These are phyloP conservation scores for Zygoascus bituminiphila DNA, from an alignment of 805 yeast species.

Conservation along the genomic window DNA sequence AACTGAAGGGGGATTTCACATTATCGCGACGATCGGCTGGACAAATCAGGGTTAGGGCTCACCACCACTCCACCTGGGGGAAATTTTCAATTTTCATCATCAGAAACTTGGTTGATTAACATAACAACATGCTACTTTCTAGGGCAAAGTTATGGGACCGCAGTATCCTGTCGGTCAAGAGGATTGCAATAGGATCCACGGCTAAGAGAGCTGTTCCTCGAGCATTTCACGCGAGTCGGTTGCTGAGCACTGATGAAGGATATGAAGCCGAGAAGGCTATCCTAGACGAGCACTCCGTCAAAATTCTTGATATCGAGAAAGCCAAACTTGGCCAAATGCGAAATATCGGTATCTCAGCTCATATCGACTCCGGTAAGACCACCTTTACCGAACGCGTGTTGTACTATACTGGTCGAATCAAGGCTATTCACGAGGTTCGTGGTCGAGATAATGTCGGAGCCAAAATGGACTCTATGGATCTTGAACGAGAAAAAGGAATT, in stretches of 20 bases:
- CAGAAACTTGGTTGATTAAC: neutral
- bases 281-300: constrained; percentile 20
- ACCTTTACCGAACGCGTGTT: constrained; percentile 96
- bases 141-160: neutral
- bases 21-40: too few relatives aligned
- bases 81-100: neutral
- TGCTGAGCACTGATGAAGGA: neutral
- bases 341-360: constrained; percentile 96
- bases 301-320: constrained; percentile 27
- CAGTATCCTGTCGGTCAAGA: too few relatives aligned
- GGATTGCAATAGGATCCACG: too few relatives aligned
- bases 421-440: constrained; percentile 91
- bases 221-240: neutral
- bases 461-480: constrained; percentile 98
- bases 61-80: too few relatives aligned
- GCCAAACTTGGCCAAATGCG: constrained; percentile 54
- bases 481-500: constrained; percentile 97
- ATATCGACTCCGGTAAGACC: constrained; percentile 96
- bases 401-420: constrained; percentile 93
- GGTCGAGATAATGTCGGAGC: constrained; percentile 98
- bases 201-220: too few relatives aligned
- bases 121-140: neutral
- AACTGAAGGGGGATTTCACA: too few relatives aligned
- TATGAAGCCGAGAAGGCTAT: constrained; percentile 26
- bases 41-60: too few relatives aligned